phyloP scores from a whole-genome alignment of 768 basidiomycete genomes.

The Termitomyces sp. region DNA sequence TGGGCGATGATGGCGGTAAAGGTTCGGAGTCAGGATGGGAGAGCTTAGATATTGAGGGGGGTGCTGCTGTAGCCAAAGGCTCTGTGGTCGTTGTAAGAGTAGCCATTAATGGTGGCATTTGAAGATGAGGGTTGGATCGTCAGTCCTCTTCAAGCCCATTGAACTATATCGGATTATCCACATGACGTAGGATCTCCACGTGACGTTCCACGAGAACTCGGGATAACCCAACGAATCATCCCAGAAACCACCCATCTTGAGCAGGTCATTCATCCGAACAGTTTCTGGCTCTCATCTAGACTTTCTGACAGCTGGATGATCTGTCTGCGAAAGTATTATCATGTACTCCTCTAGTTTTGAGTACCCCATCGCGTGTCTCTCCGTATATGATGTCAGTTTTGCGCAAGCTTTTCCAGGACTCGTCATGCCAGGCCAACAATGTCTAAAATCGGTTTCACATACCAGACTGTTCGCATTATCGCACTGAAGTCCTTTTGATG shows the following conservation, averaged over 20 bases:
- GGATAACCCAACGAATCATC: neutral
- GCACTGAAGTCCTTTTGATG: neutral
- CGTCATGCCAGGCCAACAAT: neutral
- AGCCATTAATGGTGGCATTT: slow-evolving; percentile 2
- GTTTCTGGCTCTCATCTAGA: no score
- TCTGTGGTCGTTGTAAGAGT: neutral
- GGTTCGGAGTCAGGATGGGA: neutral
- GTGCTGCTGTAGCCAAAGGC: neutral
- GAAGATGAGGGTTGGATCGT: neutral
- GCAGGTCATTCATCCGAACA: neutral
- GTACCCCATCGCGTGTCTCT: neutral
- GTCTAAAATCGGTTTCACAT: neutral
- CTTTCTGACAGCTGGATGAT: no score
- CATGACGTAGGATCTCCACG: slow-evolving; percentile 14
- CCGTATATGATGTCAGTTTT: neutral
- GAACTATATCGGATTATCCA: slow-evolving; percentile 13
- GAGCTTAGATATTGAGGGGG: neutral
- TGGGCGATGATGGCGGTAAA: neutral
- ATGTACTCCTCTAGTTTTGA: no score
- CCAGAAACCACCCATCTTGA: neutral
- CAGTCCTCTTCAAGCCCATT: neutral
- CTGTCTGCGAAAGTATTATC: neutral
- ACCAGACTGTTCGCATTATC: neutral
- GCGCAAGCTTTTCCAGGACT: neutral
- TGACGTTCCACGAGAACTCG: neutral